Base-by-base conservation (phyloP, 2,329 filamentous ascomycete species). In the Botrytis deweyae region DNA sequence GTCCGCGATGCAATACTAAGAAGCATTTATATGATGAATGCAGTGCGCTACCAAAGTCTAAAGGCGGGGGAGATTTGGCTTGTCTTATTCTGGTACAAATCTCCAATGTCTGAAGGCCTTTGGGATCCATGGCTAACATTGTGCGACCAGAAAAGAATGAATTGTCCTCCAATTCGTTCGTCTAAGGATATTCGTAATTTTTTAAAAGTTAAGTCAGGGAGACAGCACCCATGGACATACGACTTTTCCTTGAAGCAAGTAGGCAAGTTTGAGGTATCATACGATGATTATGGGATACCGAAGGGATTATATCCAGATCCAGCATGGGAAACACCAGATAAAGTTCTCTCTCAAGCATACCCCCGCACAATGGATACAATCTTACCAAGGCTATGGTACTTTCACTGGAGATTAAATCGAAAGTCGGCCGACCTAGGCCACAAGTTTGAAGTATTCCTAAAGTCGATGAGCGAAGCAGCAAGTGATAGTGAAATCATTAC, bases 161-260 rank as follows among this genome's bases (percentile, higher is more conserved):
- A 42, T 25, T 38, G 36, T 58, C 49, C 66, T 42, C 66, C 66
- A 16, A 42, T 69, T 58, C 49, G 66, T 69, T 69, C 18, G n/a
- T 14, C 38, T 33, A 29, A n/a, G 10, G 49, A 69, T 33, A 25
- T 33, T 22, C 66, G 36, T 58, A 2, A 42, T 14, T 4, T 69
- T 42, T 1, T 10, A 33, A 5, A 10, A 22, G 44, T 44, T 10
- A 25, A 10, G 49, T 3, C 1, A 4, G 20, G 9, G 4, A 52
- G 18, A 14, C 4, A 16, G 49, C 25, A 14, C 25, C 66, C 66
- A 58, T 69, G 49, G 66, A 69, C 66, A 42, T 42, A 12, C 40
- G 25, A 59, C 1, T 69, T 58, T 29, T 69, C 66, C 22, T 5
- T 44, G 18, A 14, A 58, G 29, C 49, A 69, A 42, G 38, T n/a